These are phyloP conservation scores for Exophiala lecanii-corni DNA, from an alignment of 2,329 filamentous ascomycete genomes.

Conservation along the genomic window DNA sequence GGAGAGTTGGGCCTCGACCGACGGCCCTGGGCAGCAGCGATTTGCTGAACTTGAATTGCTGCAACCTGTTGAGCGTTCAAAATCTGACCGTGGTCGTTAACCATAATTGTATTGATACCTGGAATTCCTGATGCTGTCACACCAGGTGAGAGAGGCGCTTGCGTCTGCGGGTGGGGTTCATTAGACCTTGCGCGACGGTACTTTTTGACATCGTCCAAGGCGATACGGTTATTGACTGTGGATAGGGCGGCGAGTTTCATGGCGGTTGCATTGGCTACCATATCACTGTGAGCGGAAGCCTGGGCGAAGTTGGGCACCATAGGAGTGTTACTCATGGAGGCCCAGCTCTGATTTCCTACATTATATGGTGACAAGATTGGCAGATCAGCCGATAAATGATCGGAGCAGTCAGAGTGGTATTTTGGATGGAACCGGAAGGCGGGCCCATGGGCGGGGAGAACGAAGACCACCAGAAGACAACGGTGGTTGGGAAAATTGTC, in stretches of 20 bases:
- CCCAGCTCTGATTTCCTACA: conserved; percentile 85
- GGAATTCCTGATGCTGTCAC: conserved; percentile 60
- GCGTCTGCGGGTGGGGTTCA: conserved; percentile 55
- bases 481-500: conserved; percentile 84
- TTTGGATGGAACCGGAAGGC: conserved; percentile 67
- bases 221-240: conserved; percentile 97
- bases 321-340: conserved; percentile 95
- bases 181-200: conserved; percentile 90
- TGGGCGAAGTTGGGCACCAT: conserved; percentile 82
- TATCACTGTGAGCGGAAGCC: conserved; percentile 73
- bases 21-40: conserved; percentile 55
- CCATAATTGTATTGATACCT: conserved; percentile 80
- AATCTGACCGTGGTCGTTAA: conserved; percentile 87
- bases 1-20: conserved; percentile 88
- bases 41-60: conserved; percentile 67
- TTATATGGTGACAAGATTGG: conserved; percentile 78
- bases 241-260: conserved; percentile 98
- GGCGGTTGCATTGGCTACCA: conserved; percentile 96
- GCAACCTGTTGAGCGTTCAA: conserved; percentile 80
- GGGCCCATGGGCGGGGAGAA: conserved; percentile 69
- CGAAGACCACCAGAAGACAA: conserved; percentile 66
- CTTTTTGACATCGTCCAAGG: conserved; percentile 93
- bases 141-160: conserved; percentile 63
- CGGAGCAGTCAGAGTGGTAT: conserved; percentile 72
- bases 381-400: conserved; percentile 65